Base-by-base conservation (phyloP, 352 stramenopile species). In the Phytophthora uliginosa region DNA sequence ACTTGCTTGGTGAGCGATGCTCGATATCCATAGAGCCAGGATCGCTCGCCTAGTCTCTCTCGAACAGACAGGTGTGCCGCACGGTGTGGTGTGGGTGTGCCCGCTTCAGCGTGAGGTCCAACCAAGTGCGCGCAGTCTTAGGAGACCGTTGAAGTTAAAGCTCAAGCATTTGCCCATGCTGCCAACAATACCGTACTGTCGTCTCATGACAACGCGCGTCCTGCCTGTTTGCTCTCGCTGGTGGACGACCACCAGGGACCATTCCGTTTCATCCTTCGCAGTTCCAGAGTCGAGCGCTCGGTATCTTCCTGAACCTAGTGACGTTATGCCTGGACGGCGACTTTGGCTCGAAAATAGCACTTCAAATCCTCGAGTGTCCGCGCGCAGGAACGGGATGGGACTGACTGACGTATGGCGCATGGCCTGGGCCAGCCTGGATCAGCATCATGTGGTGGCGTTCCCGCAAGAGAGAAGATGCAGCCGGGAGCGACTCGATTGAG, bases 371-470 rank as follows among this genome's bases (percentile, higher is more conserved):
- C n/a, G 28, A n/a, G 59, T 71, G 47, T 51, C 56, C 56, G 40
- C 24, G 22, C 33, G 55, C 42, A 65, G 60, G n/a, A 67, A 50
- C 31, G 38, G 55, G 72, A 79, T 79, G 67, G 72, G 72, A 79
- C 52, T 69, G 62, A 70, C 67, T 76, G 67, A 67, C 72, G 72
- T 79, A 65, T 60, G 71, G 66, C 60, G 59, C 71, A 77, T 77
- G 71, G 72, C 67, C 63, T 62, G 67, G 72, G 38, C 62, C 62
- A 6, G 54, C 20, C 28, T 63, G 53, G 52, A 75, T 60, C 45
- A 67, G 59, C 20, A 22, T 28, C 63, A 68, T 69, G 54, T 64
- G 45, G 58, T 20, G 59, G 48, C 47, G 33, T 51, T 76, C 55
- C 69, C 51, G 59, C 59, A 68, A 45, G 45, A 60, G 55, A 56